A percentile compares a stretch with the other conserved stretches of the same genome.
Evolutionary conservation across 306 rosid species (phyloP).

Genomic region (Mucuna pruriens): DNA sequence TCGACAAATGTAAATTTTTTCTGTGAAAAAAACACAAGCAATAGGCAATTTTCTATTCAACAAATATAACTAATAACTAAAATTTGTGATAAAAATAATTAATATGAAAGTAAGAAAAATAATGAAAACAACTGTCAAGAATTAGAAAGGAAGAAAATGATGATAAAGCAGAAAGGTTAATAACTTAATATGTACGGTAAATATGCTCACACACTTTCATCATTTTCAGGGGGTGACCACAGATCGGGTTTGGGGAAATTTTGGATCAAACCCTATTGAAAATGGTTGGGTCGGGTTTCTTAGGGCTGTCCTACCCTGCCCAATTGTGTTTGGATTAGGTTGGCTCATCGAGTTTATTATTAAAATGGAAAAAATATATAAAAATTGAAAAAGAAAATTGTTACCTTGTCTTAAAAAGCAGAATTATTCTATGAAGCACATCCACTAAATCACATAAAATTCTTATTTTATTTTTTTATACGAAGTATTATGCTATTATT

Average conservation of each 20-base stretch:
- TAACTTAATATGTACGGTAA: neutral
- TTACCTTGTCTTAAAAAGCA: neutral
- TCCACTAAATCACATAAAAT: neutral
- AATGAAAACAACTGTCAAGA: conserved; percentile 6
- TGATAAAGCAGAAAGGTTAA: neutral
- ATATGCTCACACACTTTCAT: neutral
- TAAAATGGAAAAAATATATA: neutral
- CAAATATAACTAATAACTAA: neutral
- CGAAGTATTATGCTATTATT: no score
- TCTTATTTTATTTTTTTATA: no score
- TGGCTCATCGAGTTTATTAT: neutral
- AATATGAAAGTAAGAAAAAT: conserved; percentile 10
- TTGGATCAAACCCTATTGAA: neutral
- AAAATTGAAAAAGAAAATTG: neutral
- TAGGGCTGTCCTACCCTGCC: neutral
- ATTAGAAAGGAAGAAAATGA: neutral
- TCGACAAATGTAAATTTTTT: conserved; percentile 12
- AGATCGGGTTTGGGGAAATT: neutral
- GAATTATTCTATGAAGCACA: neutral
- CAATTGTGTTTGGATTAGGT: neutral
- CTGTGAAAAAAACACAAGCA: conserved; percentile 26
- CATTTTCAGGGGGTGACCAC: neutral
- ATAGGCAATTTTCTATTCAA: neutral
- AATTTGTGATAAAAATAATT: neutral
- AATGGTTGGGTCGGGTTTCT: neutral